Base-by-base conservation (phyloP, 192 early-diverging fungal species). In the Coemansia sp. region DNA sequence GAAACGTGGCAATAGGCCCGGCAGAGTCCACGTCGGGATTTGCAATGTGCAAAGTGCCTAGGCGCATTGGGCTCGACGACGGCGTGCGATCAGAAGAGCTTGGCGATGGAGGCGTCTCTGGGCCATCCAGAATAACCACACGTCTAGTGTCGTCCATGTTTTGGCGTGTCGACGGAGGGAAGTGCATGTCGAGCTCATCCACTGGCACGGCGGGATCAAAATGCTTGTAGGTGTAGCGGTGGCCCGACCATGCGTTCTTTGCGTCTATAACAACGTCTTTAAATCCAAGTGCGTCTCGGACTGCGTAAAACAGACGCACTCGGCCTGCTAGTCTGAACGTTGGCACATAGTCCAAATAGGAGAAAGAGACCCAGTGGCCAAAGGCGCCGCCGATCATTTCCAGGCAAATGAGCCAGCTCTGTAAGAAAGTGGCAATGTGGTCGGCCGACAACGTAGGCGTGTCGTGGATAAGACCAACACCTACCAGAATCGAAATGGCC, bases 371-470 rank as follows among this genome's bases (percentile, higher is more conserved):
- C 83, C 84, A 86, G 75, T 95, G 92, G 27, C 86, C 87, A 18
- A 91, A 62, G 4, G 95, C 88, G 27, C 90, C 88, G 39, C 85
- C 78, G 8, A 91, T 82, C 91, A 94, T 93, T 72, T 97, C 95
- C 22, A 97, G 68, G 55, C 92, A 95, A 36, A 97, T 91, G 27
- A 97, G 83, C 66, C 90, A 87, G 82, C 93, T 94, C 65, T 97
- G 95, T 50, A 93, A 72, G 19, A 90, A 90, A 1, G 88, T 83
- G 26, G 95, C 87, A 21, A 91, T 83, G 63, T 89, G 84, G 63
- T 89, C 85, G 18, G 83, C 82, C 14, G 72, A 66, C 32, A 69
- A 35, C 8, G 63, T 62, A 66, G 83, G 82, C 79, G 89, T 85
- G 61, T 87, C 85, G 44, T 78, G 81, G 58, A 98, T 90, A 22